These are phyloP conservation scores for Saccharomycopsis sp. DNA, from an alignment of 805 yeast genomes.

Conservation along the genomic window DNA sequence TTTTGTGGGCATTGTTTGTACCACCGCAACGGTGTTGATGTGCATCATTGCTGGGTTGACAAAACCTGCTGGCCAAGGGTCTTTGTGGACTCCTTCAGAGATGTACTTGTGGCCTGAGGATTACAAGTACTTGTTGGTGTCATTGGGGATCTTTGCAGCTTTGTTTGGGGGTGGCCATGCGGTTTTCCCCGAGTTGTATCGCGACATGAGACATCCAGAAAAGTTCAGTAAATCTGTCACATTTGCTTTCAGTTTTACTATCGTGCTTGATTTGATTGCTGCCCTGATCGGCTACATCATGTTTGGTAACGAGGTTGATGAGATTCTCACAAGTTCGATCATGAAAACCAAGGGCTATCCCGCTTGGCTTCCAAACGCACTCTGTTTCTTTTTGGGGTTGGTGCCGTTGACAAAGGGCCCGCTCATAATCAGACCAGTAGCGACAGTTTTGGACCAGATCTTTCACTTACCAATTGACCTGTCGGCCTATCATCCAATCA, in stretches of 20 bases:
- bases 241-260: conserved; percentile 49
- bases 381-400: conserved; percentile 41
- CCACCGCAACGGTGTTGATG: conserved; percentile 39
- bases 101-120: conserved; percentile 34
- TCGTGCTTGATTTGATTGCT: conserved; percentile 49
- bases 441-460: conserved; percentile 46
- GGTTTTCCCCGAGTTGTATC: conserved; percentile 65
- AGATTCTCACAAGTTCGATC: conserved; percentile 71
- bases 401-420: conserved; percentile 76
- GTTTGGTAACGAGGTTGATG: conserved; percentile 65
- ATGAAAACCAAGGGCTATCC: conserved; percentile 65
- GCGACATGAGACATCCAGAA: conserved; percentile 65
- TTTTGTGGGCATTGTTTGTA: conserved; percentile 47
- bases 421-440: conserved; percentile 60
- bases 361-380: conserved; percentile 34
- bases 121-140: conserved; percentile 33
- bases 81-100: conserved; percentile 36
- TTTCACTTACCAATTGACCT: conserved; percentile 8
- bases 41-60: conserved; percentile 40
- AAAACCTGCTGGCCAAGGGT: conserved; percentile 42
- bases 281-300: conserved; percentile 63
- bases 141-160: conserved; percentile 59
- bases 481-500: conserved; percentile 12
- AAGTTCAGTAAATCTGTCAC: conserved; percentile 47
- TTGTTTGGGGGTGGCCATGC: conserved; percentile 88